These are phyloP conservation scores for Termitomyces sp. DNA, from an alignment of 768 basidiomycete genomes.

Conservation along the genomic window DNA sequence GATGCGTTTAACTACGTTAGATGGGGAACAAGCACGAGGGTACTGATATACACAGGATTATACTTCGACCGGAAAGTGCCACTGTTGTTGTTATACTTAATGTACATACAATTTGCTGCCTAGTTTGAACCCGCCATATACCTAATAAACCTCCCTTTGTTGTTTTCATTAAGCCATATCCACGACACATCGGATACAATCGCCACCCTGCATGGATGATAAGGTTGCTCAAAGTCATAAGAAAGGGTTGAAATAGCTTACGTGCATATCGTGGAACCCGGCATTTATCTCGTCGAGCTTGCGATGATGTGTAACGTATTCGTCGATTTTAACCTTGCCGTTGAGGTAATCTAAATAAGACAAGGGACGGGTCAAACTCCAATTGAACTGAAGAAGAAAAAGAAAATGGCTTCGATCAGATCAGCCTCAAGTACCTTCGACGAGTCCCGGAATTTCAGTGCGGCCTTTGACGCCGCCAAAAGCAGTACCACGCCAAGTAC, in stretches of 20 bases:
- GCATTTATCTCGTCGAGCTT: constrained; percentile 71
- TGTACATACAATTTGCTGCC: constrained; percentile 7
- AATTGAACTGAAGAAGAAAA: background rate
- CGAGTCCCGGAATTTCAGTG: constrained; percentile 90
- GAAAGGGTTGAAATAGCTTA: constrained; percentile 35
- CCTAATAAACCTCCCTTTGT: background rate
- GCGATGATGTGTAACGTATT: constrained; percentile 90
- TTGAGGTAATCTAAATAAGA: constrained; percentile 62
- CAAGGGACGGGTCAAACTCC: constrained; percentile 1
- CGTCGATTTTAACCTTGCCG: constrained; percentile 85
- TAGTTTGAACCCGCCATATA: constrained; percentile 1
- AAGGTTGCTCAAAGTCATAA: background rate
- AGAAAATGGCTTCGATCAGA: background rate
- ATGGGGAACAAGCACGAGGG: background rate
- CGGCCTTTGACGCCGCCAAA: constrained; percentile 99
- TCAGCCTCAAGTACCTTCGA: constrained; percentile 67
- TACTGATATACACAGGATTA: constrained; percentile 6
- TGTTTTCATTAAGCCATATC: constrained; percentile 58
- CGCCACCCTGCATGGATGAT: constrained; percentile 55
- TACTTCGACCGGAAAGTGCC: background rate
- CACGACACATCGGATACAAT: constrained; percentile 94
- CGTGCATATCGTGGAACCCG: constrained; percentile 96
- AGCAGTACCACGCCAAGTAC: constrained; percentile 91
- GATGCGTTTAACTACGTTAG: too few species aligned
- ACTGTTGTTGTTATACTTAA: constrained; percentile 1